Conservation (phyloP, 148 eudicot species). For the Fallopia convolvulus region DNA sequence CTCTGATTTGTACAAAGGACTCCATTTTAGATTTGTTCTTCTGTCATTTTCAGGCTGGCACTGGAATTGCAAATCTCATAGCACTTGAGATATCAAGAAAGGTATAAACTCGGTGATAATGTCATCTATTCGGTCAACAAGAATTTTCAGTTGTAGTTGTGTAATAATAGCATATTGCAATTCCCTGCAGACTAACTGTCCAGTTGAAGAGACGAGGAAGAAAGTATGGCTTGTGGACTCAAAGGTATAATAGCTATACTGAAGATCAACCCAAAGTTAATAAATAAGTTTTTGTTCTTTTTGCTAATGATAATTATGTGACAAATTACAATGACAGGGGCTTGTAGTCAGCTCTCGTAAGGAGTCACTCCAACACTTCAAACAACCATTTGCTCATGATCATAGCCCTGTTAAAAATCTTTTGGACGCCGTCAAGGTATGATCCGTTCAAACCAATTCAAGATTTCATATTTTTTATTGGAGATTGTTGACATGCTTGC, state of each 20-base stretch:
- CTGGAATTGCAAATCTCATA: slow-evolving; percentile 91
- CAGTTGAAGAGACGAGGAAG: slow-evolving; percentile 69
- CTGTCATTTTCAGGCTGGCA: slow-evolving; percentile 68
- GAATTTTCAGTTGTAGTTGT: neutral
- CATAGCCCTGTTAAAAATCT: slow-evolving; percentile 57
- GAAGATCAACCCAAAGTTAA: neutral
- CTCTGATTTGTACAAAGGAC: neutral
- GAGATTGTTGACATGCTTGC: neutral
- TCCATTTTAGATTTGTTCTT: neutral
- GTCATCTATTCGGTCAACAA: neutral
- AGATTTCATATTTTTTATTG: neutral
- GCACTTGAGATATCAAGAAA: slow-evolving; percentile 76
- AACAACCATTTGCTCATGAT: slow-evolving; percentile 85
- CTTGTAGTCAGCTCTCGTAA: slow-evolving; percentile 67
- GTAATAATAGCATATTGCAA: neutral
- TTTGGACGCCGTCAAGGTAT: slow-evolving; percentile 69
- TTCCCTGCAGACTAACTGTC: slow-evolving; percentile 37
- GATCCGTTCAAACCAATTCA: neutral
- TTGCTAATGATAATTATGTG: neutral
- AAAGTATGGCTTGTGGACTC: slow-evolving; percentile 95
- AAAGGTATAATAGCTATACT: slow-evolving; percentile 35
- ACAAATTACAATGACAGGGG: slow-evolving; percentile 35
- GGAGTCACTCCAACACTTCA: slow-evolving; percentile 82
- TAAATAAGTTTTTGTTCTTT: neutral
- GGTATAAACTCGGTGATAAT: slow-evolving; percentile 26